These are phyloP conservation scores for Daedalea quercina DNA, from an alignment of 768 basidiomycete genomes.

Conservation along the genomic window DNA sequence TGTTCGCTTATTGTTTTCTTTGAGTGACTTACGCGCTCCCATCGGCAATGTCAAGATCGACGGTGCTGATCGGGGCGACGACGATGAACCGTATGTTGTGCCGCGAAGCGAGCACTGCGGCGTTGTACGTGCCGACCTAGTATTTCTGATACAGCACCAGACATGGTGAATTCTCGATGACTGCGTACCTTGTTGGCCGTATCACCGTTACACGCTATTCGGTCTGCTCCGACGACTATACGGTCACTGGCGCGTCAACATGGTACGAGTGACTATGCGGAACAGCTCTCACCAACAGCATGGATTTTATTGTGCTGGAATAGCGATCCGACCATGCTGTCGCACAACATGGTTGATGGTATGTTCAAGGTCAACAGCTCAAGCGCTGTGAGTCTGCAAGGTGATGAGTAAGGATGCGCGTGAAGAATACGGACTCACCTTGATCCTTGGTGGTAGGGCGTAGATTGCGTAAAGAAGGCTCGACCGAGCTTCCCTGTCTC, in stretches of 20 bases:
- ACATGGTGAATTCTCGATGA: background rate
- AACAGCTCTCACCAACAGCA: conserved; percentile 60
- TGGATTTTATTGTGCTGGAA: conserved; percentile 85
- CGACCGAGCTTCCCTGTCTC: conserved; percentile 69
- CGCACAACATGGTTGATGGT: conserved; percentile 91
- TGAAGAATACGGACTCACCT: conserved; percentile 34
- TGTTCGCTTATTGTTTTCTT: conserved; percentile 2
- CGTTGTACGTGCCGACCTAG: conserved; percentile 91
- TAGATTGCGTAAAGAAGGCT: conserved; percentile 91
- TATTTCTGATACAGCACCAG: background rate
- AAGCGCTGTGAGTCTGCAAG: conserved; percentile 74
- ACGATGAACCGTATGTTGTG: conserved; percentile 91
- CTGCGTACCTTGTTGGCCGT: conserved; percentile 83
- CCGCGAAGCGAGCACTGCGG: conserved; percentile 83
- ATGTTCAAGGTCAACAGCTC: conserved; percentile 83
- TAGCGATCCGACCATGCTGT: conserved; percentile 94
- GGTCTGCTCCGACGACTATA: conserved; percentile 81
- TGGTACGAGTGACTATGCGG: no score
- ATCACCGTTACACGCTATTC: conserved; percentile 90
- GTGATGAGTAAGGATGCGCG: background rate
- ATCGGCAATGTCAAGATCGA: conserved; percentile 73
- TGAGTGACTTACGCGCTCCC: conserved; percentile 44
- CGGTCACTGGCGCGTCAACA: no score
- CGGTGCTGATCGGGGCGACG: conserved; percentile 86
- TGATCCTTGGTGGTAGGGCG: conserved; percentile 92